Conservation (phyloP, 805 yeast species). For the Torulaspora delbrueckii region DNA sequence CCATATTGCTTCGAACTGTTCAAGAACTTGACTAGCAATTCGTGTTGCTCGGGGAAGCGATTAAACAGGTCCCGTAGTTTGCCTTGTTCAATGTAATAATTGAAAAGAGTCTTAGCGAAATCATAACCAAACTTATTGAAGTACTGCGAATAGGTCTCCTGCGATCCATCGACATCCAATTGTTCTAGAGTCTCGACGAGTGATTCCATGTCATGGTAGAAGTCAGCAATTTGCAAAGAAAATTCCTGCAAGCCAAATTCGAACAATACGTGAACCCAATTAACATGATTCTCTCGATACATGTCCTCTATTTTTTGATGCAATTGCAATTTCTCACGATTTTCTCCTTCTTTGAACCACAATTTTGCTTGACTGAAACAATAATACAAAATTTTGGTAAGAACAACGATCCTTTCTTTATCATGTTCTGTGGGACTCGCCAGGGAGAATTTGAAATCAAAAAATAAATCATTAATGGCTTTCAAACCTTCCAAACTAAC, state of each 20-base stretch:
- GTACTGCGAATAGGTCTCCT: constrained; percentile 46
- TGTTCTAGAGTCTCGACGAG: constrained; percentile 43
- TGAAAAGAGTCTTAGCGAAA: constrained; percentile 64
- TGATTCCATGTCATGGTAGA: constrained; percentile 59
- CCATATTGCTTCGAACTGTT: constrained; percentile 42
- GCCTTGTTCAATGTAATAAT: constrained; percentile 49
- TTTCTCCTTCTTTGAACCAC: constrained; percentile 32
- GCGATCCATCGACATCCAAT: constrained; percentile 43
- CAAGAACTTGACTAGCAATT: constrained; percentile 50
- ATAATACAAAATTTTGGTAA: constrained; percentile 43
- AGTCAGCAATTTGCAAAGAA: constrained; percentile 60
- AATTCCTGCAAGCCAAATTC: constrained; percentile 46
- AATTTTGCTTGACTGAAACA: constrained; percentile 33
- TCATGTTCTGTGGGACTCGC: constrained; percentile 9
- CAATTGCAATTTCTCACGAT: constrained; percentile 18
- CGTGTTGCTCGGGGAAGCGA: constrained; percentile 50
- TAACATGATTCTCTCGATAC: constrained; percentile 25
- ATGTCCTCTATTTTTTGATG: constrained; percentile 33
- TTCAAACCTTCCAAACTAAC: constrained; percentile 40
- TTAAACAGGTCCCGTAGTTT: constrained; percentile 51
- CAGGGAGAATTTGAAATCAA: constrained; percentile 29
- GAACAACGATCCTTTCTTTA: constrained; percentile 29
- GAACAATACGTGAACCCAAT: constrained; percentile 60
- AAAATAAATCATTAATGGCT: constrained; percentile 40
- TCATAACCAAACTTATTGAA: constrained; percentile 59